phyloP scores from a whole-genome alignment of 345 rosid genomes.

The Citrus cavaleriei region DNA sequence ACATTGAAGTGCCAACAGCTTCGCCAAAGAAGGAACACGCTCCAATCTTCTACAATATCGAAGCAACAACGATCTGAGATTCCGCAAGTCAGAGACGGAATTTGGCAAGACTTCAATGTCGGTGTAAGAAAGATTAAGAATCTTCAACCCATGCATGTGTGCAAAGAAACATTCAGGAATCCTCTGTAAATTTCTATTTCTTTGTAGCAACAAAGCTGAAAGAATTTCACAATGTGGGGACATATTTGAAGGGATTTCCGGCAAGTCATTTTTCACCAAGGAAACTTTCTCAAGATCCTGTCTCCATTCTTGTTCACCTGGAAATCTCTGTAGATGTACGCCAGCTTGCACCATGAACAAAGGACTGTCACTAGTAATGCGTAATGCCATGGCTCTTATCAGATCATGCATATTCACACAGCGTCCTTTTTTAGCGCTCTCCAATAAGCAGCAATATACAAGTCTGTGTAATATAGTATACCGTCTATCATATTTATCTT shows the following conservation, averaged over 20 bases:
- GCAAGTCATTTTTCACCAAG: not conserved
- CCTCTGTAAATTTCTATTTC: not conserved
- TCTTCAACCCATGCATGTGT: not conserved
- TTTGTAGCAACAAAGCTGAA: not conserved
- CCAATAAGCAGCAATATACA: no score
- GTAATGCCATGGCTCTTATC: conserved; percentile 22
- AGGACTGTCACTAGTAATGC: not conserved
- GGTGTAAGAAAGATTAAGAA: not conserved
- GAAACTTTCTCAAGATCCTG: conserved; percentile 14
- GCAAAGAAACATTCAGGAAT: conserved; percentile 15
- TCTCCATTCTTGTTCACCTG: not conserved
- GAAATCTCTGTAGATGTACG: not conserved
- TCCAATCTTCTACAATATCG: fast-evolving
- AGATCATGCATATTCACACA: no score
- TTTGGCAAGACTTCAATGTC: no score
- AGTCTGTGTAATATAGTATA: no score
- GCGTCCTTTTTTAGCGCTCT: no score
- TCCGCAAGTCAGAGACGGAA: not conserved
- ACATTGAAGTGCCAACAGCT: no score
- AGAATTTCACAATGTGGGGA: conserved; percentile 15
- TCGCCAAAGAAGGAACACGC: no score
- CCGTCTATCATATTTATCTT: no score
- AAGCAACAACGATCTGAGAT: conserved; percentile 15
- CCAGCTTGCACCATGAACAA: conserved; percentile 12
- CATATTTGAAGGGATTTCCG: not conserved